phyloP scores from a whole-genome alignment of 352 stramenopile genomes.

The Globisporangium heterothallicum region DNA sequence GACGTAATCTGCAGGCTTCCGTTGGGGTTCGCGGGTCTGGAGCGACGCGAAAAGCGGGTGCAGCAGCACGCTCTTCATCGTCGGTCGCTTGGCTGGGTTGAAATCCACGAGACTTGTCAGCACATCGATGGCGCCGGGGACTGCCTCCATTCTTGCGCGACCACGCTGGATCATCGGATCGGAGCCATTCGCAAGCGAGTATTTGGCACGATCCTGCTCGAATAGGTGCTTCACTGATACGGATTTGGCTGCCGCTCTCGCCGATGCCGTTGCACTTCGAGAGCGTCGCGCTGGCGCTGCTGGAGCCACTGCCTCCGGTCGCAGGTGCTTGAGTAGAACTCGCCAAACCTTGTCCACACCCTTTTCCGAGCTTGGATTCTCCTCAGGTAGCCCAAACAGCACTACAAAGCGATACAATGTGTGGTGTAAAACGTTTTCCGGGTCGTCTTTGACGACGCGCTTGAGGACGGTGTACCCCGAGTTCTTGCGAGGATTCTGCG shows the following conservation, averaged over 20 bases:
- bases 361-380: slow-evolving; percentile 40
- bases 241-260: slow-evolving; percentile 6
- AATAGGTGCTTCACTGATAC: slow-evolving; percentile 29
- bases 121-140: slow-evolving; percentile 41
- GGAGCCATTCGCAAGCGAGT: slow-evolving; percentile 41
- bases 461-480: slow-evolving; percentile 68
- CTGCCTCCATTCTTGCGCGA: slow-evolving; percentile 36
- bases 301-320: slow-evolving; percentile 24
- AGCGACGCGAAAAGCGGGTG: slow-evolving; percentile 53
- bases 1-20: slow-evolving; percentile 38
- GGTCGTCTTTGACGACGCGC: slow-evolving; percentile 45
- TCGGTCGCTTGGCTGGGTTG: slow-evolving; percentile 51
- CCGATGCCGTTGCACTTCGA: slow-evolving; percentile 11
- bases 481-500: slow-evolving; percentile 41
- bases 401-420: slow-evolving; percentile 96
- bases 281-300: slow-evolving; percentile 3
- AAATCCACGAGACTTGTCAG: slow-evolving; percentile 57
- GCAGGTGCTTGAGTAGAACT: slow-evolving; percentile 56
- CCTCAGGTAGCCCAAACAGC: slow-evolving; percentile 89
- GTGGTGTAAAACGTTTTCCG: slow-evolving; percentile 89
- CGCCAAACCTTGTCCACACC: slow-evolving; percentile 49
- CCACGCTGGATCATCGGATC: slow-evolving; percentile 45
- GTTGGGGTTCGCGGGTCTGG: slow-evolving; percentile 8
- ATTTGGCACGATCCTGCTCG: slow-evolving; percentile 33
- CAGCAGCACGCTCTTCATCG: slow-evolving; percentile 58